Base-by-base conservation (phyloP, 108 stramenopile genomes). In the Nitzschia sp. region DNA sequence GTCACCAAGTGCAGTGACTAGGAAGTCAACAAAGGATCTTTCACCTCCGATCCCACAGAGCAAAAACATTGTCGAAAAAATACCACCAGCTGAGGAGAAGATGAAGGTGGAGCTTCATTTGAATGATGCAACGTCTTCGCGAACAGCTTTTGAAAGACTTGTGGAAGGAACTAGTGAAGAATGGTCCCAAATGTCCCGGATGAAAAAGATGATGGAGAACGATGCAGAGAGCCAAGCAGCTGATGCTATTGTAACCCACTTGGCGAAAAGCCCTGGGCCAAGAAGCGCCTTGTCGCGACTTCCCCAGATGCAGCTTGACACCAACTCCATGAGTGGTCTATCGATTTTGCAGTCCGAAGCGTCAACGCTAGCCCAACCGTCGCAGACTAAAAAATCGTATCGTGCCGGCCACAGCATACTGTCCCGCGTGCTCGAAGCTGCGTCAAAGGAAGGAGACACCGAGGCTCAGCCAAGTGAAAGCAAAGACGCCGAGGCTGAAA, bases 151-250 rank as follows among this genome's bases (percentile, higher is more conserved):
- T 36, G 76, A 77, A 19, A 36, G 59, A 23, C 64, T 70, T 13
- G 68, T 66, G 21, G 73, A 75, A 15, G 68, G 66, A 28, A 53
- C 75, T 6, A 59, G 76, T 15, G 70, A 63, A 11, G 75, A 76
- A 5, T 77, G 71, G 75, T 75, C 77, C 4, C 81, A 82, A 51
- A 62, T 76, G 59, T 71, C 82, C n/a, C 25, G 70, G 5, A 38
- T 83, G 54, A 67, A 84, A 29, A 48, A 61, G n/a, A 66, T 84
- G 60, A 55, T 84, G 51, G 76, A 73, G 9, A 64, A 80, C 35
- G 76, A 70, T 19, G 45, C 58, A 15, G 72, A 70, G 26, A 74
- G 53, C 45, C 71, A 60, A 28, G 71, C 64, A 30, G 79, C 51
- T 15, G 64, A 63, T 34, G 71, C 54, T 34, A 66, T 56, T 53